These are phyloP conservation scores for Quercus wislizeni DNA, from an alignment of 306 rosid genomes.

Conservation along the genomic window DNA sequence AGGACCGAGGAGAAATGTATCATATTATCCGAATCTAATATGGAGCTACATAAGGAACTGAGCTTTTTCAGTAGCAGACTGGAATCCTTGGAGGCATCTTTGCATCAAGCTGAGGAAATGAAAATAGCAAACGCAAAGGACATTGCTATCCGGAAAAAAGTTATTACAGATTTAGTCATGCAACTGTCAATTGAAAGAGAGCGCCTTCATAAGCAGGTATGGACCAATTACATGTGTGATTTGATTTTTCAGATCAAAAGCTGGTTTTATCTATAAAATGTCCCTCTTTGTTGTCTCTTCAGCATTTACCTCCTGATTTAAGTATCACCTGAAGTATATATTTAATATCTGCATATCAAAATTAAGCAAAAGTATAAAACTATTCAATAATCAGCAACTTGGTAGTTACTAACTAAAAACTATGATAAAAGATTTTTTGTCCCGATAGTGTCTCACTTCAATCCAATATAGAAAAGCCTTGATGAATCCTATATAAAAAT, in stretches of 20 bases:
- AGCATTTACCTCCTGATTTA: neutral
- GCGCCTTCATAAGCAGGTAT: constrained; percentile 87
- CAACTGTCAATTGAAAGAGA: constrained; percentile 90
- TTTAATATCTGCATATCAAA: neutral
- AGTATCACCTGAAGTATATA: neutral
- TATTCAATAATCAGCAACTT: neutral
- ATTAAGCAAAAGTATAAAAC: neutral
- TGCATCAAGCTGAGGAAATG: constrained; percentile 62
- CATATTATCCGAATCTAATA: constrained; percentile 69
- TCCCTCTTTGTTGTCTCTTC: neutral
- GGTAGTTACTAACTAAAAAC: neutral
- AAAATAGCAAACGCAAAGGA: constrained; percentile 72
- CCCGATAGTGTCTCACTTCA: neutral
- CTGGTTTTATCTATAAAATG: neutral
- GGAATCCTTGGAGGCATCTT: constrained; percentile 60
- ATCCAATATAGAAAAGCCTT: neutral
- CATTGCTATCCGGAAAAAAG: constrained; percentile 47
- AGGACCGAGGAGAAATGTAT: constrained; percentile 71
- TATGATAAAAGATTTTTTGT: neutral
- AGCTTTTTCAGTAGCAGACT: constrained; percentile 60
- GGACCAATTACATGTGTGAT: constrained; percentile 7
- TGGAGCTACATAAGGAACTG: constrained; percentile 60
- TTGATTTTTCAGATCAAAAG: constrained; percentile 13
- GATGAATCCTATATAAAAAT: too few relatives aligned
- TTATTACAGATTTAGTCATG: constrained; percentile 58